A percentile compares a stretch with the other conserved stretches of the same genome.
phyloP scores from a whole-genome alignment of 306 rosid species.

The Quercus aquifolioides region DNA sequence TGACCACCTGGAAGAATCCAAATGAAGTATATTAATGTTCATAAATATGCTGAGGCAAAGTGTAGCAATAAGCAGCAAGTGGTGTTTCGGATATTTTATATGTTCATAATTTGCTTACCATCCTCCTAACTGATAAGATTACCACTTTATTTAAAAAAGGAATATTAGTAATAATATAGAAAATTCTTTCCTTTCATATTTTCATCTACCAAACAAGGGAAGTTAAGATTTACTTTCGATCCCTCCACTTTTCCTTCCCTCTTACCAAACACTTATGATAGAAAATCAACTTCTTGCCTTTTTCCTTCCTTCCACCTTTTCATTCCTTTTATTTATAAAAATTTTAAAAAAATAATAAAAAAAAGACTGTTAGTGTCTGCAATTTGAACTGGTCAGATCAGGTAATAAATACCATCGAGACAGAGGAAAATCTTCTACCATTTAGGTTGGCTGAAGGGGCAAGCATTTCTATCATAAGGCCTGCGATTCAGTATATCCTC shows the following conservation, averaged over 20 bases:
- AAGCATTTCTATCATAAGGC: not conserved
- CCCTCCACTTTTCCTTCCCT: no score
- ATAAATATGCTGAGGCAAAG: not conserved
- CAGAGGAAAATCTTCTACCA: not conserved
- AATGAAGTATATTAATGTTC: not conserved
- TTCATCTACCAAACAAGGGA: no score
- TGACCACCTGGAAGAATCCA: not conserved
- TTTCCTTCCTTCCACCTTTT: not conserved
- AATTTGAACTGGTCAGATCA: not conserved
- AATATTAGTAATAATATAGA: not conserved
- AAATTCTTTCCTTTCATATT: not conserved
- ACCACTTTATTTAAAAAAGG: not conserved
- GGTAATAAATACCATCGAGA: not conserved
- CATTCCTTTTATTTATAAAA: not conserved
- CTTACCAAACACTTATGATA: no score
- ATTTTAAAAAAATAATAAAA: no score
- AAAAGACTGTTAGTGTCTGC: not conserved
- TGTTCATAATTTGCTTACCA: not conserved
- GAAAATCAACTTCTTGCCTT: no score
- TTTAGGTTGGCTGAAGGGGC: not conserved
- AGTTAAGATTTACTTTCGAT: no score
- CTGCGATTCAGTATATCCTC: not conserved
- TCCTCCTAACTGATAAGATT: not conserved
- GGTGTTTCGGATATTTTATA: not conserved
- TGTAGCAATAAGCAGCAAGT: not conserved